Evolutionary conservation across 768 basidiomycete species (phyloP), one percentile per base, ranked within the genome.

Genomic region (Naganishia antarctica): DNA sequence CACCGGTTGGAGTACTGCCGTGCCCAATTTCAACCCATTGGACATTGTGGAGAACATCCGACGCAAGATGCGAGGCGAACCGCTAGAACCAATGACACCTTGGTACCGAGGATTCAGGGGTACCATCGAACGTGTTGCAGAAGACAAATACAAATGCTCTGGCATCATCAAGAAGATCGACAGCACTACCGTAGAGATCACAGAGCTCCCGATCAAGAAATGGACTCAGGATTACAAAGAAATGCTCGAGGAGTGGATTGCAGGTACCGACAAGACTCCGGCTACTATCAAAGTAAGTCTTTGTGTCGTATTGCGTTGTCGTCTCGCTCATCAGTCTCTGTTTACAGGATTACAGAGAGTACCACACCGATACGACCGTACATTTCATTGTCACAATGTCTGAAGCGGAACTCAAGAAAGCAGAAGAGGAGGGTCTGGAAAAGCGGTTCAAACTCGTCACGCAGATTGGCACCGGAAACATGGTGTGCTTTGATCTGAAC

Each of bases 401-500:
- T 2, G 84, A 86, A 48, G 87, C 87, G 68, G 87, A 87, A 65
- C 83, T 96, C 68, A 83, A 88, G 69, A 89, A 89, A 76, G 91
- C 91, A 2, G 91, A 94, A 74, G 83, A 84, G 66, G 90, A 96
- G 73, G 94, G 94, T 3, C 79, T 99, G 32, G 71, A 86, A 32
- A 93, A 96, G 76, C 89, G 85, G 76, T 97, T 99, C 86, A 94
- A 91, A 78, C 80, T 97, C 66, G 85, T 85, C 15, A 78, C 83
- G 49, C 89, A 92, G 76, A 79, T 99, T 76, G 88, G 82, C 76
- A 96, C 91, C 16, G 84, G 85, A 75, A 99, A 99, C 80, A 98
- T 99, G 96, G 96, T 98, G 18, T 92, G 91, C 79, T 99, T 99
- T 77, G 94, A 99, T 78, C 84, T 89, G 66, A 89, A 93, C 18